A percentile compares a stretch with the other conserved stretches of the same genome.
phyloP scores from a whole-genome alignment of 73 alveolate species.

The Tetrahymena thermophila region DNA sequence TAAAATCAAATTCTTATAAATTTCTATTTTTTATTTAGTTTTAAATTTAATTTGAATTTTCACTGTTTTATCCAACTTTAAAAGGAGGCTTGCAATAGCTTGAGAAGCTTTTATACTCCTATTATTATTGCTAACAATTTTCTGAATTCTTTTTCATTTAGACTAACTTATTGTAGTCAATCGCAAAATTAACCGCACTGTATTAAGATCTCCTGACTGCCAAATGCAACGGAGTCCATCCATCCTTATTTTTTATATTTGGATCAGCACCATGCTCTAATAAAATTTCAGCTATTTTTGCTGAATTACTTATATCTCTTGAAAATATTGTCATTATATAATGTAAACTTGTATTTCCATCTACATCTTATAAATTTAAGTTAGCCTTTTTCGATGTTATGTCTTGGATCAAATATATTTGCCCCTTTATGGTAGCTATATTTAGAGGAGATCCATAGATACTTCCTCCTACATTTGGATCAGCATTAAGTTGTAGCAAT shows the following conservation, averaged over 20 bases:
- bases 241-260: constrained; percentile 45
- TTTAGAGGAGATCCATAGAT: constrained; percentile 54
- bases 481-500: constrained; percentile 37
- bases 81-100: neutral
- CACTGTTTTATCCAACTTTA: neutral
- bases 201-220: constrained; percentile 53
- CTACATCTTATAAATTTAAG: constrained; percentile 40
- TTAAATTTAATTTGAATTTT: neutral
- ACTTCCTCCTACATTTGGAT: constrained; percentile 53
- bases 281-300: neutral
- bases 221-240: constrained; percentile 58
- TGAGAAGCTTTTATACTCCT: neutral
- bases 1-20: constrained; percentile 28
- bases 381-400: constrained; percentile 51
- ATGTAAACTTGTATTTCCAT: constrained; percentile 62
- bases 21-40: neutral
- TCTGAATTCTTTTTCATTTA: neutral
- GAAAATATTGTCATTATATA: constrained; percentile 54
- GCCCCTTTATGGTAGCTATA: constrained; percentile 52
- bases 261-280: constrained; percentile 38
- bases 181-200: constrained; percentile 52
- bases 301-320: constrained; percentile 8
- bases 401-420: constrained; percentile 28
- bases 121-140: neutral
- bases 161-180: constrained; percentile 15